phyloP scores from a whole-genome alignment of 441 rosid species.

The Adansonia grandidieri region DNA sequence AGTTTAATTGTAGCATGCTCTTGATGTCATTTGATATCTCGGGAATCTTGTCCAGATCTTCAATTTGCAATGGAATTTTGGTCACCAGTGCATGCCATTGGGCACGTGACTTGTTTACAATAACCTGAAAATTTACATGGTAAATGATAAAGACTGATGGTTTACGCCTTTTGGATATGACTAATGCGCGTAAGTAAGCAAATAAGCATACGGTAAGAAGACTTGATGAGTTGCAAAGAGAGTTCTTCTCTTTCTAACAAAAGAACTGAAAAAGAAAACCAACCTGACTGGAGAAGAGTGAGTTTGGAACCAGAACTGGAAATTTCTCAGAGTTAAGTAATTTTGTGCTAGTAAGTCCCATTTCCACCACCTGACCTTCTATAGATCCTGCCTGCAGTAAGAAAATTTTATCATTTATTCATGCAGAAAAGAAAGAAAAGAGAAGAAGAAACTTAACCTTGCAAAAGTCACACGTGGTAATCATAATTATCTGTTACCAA shows the following conservation, averaged over 20 bases:
- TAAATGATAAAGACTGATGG: not conserved
- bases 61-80: conserved; percentile 64
- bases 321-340: conserved; percentile 79
- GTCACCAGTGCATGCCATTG: conserved; percentile 66
- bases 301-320: conserved; percentile 91
- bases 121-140: conserved; percentile 51
- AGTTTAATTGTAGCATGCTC: conserved; percentile 57
- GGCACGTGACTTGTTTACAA: conserved; percentile 89
- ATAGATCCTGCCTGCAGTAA: conserved; percentile 78
- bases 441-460: not conserved
- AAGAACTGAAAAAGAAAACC: conserved; percentile 10
- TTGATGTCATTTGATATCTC: conserved; percentile 63
- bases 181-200: not conserved
- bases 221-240: not conserved
- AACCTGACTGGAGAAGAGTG: conserved; percentile 94
- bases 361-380: conserved; percentile 95
- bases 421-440: not conserved
- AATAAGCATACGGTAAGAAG: not conserved
- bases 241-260: conserved; percentile 3
- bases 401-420: conserved; percentile 6
- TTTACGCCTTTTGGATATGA: not conserved
- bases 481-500: not conserved
- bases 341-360: conserved; percentile 84
- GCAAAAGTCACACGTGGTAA: not conserved
- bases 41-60: conserved; percentile 72